Evolutionary conservation across 2,329 filamentous ascomycete genomes (phyloP).

Genomic region (Aspergillus awamori): DNA sequence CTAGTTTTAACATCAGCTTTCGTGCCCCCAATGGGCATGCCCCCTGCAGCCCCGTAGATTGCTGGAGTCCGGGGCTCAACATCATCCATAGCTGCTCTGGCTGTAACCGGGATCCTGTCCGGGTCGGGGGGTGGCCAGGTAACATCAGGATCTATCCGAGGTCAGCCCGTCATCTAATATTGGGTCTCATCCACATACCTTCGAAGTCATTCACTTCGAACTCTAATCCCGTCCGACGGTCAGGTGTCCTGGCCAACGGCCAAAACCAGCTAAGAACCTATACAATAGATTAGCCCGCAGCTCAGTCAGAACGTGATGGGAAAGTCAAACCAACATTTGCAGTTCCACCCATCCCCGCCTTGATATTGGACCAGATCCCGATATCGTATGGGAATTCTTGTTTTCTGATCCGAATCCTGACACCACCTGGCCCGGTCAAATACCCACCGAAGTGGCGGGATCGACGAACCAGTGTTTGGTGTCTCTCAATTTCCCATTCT

Average conservation of each 20-base stretch:
- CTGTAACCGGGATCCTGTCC: constrained; percentile 49
- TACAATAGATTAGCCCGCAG: neutral
- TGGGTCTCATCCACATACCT: constrained; percentile 32
- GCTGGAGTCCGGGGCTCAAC: neutral
- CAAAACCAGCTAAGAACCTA: constrained; percentile 60
- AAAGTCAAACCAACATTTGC: constrained; percentile 42
- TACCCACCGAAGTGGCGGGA: constrained; percentile 58
- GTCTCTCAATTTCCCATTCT: constrained; percentile 61
- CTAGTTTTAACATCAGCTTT: constrained; percentile 37
- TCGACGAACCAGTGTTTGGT: constrained; percentile 50
- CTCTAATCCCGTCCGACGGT: constrained; percentile 48
- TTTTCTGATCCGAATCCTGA: constrained; percentile 55
- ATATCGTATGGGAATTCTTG: constrained; percentile 70
- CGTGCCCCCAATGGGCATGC: constrained; percentile 45
- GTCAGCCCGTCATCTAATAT: neutral
- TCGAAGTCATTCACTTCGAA: constrained; percentile 66
- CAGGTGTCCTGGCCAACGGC: constrained; percentile 58
- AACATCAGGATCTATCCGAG: constrained; percentile 34
- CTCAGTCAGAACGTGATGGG: too few species aligned
- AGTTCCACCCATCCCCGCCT: constrained; percentile 60
- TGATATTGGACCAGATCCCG: constrained; percentile 63
- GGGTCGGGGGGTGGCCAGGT: constrained; percentile 55
- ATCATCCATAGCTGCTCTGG: constrained; percentile 14
- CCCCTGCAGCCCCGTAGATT: constrained; percentile 21
- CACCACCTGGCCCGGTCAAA: constrained; percentile 60